Evolutionary conservation across 1,284 basidiomycete genomes (phyloP).

Genomic region (Apiotrichum mycotoxinovorans): DNA sequence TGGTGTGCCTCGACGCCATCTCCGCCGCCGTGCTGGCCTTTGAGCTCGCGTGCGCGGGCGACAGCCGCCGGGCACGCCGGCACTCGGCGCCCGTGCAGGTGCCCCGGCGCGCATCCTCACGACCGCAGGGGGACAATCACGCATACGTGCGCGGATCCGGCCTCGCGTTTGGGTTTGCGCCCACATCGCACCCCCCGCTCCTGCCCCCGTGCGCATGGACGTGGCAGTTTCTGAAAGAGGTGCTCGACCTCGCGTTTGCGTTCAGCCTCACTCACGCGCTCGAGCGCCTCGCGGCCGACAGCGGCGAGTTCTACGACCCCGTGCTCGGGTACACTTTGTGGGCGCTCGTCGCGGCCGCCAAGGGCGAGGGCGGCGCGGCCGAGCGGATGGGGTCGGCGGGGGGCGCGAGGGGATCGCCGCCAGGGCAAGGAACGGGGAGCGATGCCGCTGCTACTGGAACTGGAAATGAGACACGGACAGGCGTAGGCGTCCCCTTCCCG

Average conservation of each 20-base stretch:
- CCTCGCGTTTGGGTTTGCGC: not conserved
- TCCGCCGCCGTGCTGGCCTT: not conserved
- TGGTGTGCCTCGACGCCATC: not conserved
- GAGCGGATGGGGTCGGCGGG: no score
- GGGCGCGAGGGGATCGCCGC: no score
- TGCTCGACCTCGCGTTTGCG: constrained; percentile 1
- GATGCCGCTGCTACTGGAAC: no score
- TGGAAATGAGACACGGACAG: not conserved
- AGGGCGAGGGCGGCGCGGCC: not conserved
- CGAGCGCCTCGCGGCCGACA: not conserved
- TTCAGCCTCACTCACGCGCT: constrained; percentile 2
- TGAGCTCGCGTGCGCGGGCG: not conserved
- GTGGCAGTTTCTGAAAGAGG: not conserved
- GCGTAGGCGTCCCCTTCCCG: not conserved
- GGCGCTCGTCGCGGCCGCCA: not conserved
- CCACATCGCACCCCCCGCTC: not conserved
- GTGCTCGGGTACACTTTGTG: not conserved
- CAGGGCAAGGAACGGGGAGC: not conserved
- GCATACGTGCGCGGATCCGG: not conserved
- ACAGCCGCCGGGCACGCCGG: not conserved
- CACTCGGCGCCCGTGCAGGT: not conserved
- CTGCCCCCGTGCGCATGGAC: not conserved
- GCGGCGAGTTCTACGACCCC: constrained; percentile 1
- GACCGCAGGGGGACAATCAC: not conserved
- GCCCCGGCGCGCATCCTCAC: not conserved